phyloP scores from a whole-genome alignment of 345 rosid genomes.

The Heritiera littoralis region DNA sequence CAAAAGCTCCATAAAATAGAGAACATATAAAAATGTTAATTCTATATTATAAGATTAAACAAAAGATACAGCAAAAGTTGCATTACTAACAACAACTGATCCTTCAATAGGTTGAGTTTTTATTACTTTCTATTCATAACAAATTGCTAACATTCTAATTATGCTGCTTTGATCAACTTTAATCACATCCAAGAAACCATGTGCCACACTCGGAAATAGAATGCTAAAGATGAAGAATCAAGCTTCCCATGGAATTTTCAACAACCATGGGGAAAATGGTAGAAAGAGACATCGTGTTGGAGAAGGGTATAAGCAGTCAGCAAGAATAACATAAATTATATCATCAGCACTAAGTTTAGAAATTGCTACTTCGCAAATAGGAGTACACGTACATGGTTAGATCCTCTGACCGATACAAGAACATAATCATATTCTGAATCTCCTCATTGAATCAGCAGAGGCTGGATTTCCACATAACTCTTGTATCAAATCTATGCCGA shows the following conservation, averaged over 20 bases:
- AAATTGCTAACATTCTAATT: constrained; percentile 57
- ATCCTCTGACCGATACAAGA: constrained; percentile 67
- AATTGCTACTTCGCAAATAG: constrained; percentile 12
- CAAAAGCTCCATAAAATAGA: background rate
- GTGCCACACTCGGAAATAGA: constrained; percentile 62
- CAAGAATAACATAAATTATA: constrained; percentile 18
- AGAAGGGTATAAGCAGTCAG: constrained; percentile 85
- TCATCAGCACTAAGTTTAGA: background rate
- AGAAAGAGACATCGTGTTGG: constrained; percentile 64
- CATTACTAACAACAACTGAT: background rate
- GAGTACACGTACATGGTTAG: constrained; percentile 65
- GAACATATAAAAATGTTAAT: background rate
- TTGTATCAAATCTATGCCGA: constrained; percentile 60
- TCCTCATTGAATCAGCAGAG: constrained; percentile 51
- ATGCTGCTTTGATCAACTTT: constrained; percentile 51
- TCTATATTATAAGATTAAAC: background rate
- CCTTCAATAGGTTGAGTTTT: background rate
- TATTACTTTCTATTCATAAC: constrained; percentile 78
- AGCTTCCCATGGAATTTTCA: constrained; percentile 47
- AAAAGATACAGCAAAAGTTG: background rate
- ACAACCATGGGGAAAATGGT: constrained; percentile 60
- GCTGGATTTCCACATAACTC: constrained; percentile 49
- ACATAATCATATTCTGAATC: constrained; percentile 64
- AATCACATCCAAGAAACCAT: constrained; percentile 60
- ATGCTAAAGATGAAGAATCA: constrained; percentile 74